Evolutionary conservation across 768 basidiomycete species (phyloP).

Genomic region (Rhodotorula paludigena): DNA sequence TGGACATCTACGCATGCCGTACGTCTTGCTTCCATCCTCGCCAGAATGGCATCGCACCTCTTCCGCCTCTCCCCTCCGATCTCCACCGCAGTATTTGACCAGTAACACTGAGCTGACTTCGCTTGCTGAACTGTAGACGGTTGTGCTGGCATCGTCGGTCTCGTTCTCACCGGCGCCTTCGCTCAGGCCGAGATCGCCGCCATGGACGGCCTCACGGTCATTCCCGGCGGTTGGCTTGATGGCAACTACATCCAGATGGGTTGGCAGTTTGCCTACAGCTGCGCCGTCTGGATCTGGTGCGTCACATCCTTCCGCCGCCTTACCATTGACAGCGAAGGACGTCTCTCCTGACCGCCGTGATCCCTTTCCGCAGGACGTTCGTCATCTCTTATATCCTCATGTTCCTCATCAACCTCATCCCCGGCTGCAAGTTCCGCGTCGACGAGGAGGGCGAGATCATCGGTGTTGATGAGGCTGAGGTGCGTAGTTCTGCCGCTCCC

Average conservation of each 20-base stretch:
- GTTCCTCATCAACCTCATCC: slow-evolving; percentile 52
- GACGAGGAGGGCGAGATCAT: slow-evolving; percentile 54
- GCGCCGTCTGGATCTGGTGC: slow-evolving; percentile 46
- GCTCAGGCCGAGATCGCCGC: slow-evolving; percentile 69
- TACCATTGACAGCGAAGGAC: background rate
- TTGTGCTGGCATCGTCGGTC: slow-evolving; percentile 48
- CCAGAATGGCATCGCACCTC: no score
- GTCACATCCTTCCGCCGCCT: no score
- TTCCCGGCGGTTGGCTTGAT: slow-evolving; percentile 76
- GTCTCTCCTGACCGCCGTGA: slow-evolving; percentile 53
- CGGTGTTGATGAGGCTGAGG: slow-evolving; percentile 80
- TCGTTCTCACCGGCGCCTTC: slow-evolving; percentile 75
- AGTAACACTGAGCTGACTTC: no score
- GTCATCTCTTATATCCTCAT: slow-evolving; percentile 39
- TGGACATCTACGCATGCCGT: slow-evolving; percentile 76
- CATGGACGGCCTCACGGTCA: slow-evolving; percentile 65
- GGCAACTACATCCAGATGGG: slow-evolving; percentile 64
- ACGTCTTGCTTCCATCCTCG: slow-evolving; percentile 49
- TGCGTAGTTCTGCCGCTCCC: slow-evolving; percentile 55
- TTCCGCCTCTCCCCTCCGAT: no score
- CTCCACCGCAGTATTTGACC: no score
- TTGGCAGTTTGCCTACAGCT: slow-evolving; percentile 63
- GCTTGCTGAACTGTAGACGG: slow-evolving; percentile 42
- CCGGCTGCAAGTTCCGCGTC: slow-evolving; percentile 62
- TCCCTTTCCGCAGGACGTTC: slow-evolving; percentile 54